phyloP scores from a whole-genome alignment of 1,139 yeast species.

The Suhomyces atakaporum region DNA sequence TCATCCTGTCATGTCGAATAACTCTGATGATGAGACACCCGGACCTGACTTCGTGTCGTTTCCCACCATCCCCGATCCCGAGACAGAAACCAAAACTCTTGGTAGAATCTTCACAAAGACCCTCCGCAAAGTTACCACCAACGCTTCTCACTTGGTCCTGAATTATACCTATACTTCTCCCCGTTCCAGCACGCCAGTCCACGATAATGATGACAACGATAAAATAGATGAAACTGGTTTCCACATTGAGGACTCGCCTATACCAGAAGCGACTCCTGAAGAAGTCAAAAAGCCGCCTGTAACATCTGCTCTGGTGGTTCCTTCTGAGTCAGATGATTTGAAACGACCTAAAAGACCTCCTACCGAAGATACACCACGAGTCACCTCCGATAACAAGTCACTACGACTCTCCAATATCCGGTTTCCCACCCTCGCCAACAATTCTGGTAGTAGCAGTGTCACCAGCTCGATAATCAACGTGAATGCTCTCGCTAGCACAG shows the following conservation, averaged over 20 bases:
- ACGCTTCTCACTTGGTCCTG: conserved; percentile 44
- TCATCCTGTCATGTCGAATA: conserved; percentile 13
- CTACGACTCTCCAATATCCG: conserved; percentile 30
- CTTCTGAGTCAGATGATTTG: conserved; percentile 1
- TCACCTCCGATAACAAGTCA: conserved; percentile 35
- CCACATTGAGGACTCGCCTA: background rate
- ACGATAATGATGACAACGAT: conserved; percentile 4
- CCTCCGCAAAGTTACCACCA: conserved; percentile 46
- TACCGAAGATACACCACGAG: conserved; percentile 22
- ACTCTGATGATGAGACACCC: conserved; percentile 22
- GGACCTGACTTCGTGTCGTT: conserved; percentile 43
- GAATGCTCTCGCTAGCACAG: conserved; percentile 23
- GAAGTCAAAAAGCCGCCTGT: too few relatives aligned
- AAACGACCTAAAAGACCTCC: conserved; percentile 2
- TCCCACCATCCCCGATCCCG: conserved; percentile 50
- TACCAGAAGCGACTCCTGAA: too few relatives aligned
- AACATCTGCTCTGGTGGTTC: background rate
- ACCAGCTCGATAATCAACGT: conserved; percentile 38
- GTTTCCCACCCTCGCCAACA: conserved; percentile 19
- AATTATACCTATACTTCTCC: conserved; percentile 26
- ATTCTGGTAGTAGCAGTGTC: conserved; percentile 21
- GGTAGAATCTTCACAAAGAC: conserved; percentile 41
- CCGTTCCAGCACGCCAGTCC: conserved; percentile 5
- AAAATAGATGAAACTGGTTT: conserved; percentile 10
- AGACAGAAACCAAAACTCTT: conserved; percentile 34